Conservation (phyloP, 164 flowering plant species). For the Dillenia turbinata region DNA sequence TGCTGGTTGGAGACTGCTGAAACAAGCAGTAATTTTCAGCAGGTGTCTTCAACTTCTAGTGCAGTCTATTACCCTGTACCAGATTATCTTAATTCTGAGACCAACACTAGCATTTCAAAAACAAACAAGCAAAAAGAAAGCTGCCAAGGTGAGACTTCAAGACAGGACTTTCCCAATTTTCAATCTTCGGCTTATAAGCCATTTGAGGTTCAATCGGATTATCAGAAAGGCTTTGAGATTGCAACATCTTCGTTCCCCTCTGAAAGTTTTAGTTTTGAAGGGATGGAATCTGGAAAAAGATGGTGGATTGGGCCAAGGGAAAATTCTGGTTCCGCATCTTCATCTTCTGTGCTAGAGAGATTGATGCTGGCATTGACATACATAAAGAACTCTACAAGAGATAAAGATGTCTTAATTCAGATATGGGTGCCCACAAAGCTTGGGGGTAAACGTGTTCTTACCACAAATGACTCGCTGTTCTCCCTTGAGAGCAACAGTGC, state of each 20-base stretch:
- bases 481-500: conserved; percentile 31
- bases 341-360: conserved; percentile 54
- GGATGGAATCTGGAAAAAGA: conserved; percentile 33
- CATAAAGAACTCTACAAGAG: conserved; percentile 37
- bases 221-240: conserved; percentile 9
- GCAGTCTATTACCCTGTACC: conserved; percentile 35
- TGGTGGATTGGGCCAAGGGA: conserved; percentile 59
- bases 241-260: conserved; percentile 12
- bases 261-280: conserved; percentile 20
- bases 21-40: conserved; percentile 51
- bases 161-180: conserved; percentile 15
- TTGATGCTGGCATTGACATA: conserved; percentile 40
- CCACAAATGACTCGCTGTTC: conserved; percentile 57
- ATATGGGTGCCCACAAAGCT: conserved; percentile 73
- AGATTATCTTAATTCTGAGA: conserved; percentile 30
- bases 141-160: conserved; percentile 27
- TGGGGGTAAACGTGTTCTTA: conserved; percentile 50
- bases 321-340: conserved; percentile 23
- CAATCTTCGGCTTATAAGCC: conserved; percentile 13
- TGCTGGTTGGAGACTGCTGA: conserved; percentile 70
- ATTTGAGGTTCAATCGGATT: conserved; percentile 12
- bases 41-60: conserved; percentile 31
- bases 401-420: conserved; percentile 65
- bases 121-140: conserved; percentile 11
- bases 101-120: neutral